phyloP scores from a whole-genome alignment of 164 flowering plant genomes.

The Amborella trichopoda region DNA sequence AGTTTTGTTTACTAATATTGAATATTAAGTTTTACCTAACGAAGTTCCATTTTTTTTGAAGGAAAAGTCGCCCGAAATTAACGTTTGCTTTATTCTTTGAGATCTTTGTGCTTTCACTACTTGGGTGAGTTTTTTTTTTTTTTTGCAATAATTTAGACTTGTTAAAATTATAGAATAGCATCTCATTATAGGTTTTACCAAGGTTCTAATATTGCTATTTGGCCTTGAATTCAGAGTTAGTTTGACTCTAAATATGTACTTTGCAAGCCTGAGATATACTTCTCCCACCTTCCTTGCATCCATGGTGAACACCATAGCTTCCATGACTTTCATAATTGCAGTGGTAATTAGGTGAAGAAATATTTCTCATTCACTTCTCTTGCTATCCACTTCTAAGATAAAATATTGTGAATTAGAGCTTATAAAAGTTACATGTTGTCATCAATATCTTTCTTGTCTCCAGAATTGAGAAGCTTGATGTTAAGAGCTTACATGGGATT shows the following conservation, averaged over 20 bases:
- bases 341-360: slow-evolving; percentile 39
- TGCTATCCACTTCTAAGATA: not conserved
- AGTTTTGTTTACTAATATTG: too few relatives aligned
- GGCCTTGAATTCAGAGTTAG: slow-evolving; percentile 43
- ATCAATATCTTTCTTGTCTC: too few relatives aligned
- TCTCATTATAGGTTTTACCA: not conserved
- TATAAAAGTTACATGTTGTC: too few relatives aligned
- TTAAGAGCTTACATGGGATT: slow-evolving; percentile 33
- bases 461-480: slow-evolving; percentile 50
- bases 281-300: slow-evolving; percentile 63
- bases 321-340: slow-evolving; percentile 63
- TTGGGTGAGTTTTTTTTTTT: slow-evolving; percentile 37
- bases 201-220: too few relatives aligned
- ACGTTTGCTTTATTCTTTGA: slow-evolving; percentile 53
- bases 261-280: slow-evolving; percentile 66
- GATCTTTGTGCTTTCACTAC: slow-evolving; percentile 56
- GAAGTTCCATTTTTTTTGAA: slow-evolving; percentile 18
- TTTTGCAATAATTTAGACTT: not conserved
- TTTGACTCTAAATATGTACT: slow-evolving; percentile 65
- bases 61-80: slow-evolving; percentile 57
- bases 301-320: slow-evolving; percentile 52
- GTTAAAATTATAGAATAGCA: not conserved
- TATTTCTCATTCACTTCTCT: not conserved
- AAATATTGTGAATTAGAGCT: too few relatives aligned
- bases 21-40: too few relatives aligned